phyloP scores from a whole-genome alignment of 2,329 filamentous ascomycete species.

The Exophiala spinifera region DNA sequence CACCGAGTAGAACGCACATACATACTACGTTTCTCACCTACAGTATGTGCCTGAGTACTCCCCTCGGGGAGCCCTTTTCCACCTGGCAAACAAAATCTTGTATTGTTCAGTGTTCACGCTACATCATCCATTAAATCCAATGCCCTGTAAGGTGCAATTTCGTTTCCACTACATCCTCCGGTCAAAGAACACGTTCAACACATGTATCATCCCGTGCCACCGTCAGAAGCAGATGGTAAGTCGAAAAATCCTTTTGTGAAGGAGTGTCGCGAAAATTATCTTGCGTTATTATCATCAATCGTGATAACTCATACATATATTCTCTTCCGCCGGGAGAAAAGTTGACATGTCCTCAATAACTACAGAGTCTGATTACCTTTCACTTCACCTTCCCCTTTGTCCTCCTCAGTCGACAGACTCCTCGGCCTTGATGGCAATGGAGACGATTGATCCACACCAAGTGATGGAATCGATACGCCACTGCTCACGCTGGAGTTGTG shows the following conservation, averaged over 20 bases:
- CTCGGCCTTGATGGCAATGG: not conserved
- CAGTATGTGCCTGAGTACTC: too few relatives aligned
- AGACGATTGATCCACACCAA: not conserved
- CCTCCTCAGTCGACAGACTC: not conserved
- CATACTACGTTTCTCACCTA: too few relatives aligned
- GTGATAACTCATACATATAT: not conserved
- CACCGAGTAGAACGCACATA: too few relatives aligned
- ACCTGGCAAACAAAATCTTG: too few relatives aligned
- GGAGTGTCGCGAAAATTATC: not conserved
- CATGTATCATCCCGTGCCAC: not conserved
- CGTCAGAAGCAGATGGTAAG: too few relatives aligned
- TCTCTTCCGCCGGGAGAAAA: too few relatives aligned
- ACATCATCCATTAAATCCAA: too few relatives aligned
- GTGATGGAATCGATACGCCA: not conserved
- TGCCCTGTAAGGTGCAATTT: too few relatives aligned
- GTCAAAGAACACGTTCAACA: not conserved
- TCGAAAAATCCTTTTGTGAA: not conserved
- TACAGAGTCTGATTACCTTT: not conserved
- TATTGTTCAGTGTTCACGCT: too few relatives aligned
- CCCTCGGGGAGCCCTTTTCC: too few relatives aligned
- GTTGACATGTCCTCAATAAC: not conserved
- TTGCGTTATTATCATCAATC: too few relatives aligned
- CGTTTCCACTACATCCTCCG: too few relatives aligned
- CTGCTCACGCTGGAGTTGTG: conserved; percentile 1
- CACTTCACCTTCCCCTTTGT: not conserved